These are phyloP conservation scores for Zymoseptoria ardabiliae DNA, from an alignment of 2,329 filamentous ascomycete genomes.

Conservation along the genomic window DNA sequence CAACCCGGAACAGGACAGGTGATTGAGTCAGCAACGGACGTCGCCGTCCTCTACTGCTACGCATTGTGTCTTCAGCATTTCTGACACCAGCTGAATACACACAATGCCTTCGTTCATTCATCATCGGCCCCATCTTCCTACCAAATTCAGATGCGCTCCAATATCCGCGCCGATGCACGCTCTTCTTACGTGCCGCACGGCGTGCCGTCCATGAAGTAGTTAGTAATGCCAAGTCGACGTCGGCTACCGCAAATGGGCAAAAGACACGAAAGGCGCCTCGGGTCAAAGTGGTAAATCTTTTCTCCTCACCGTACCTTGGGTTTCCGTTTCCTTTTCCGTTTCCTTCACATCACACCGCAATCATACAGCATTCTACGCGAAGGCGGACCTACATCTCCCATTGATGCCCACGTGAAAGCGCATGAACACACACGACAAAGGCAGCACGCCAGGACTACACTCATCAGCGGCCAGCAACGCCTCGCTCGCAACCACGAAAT, in stretches of 20 bases:
- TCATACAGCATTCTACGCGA: neutral
- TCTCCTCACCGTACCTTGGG: neutral
- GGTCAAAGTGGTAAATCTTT: neutral
- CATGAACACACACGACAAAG: slow-evolving; percentile 30
- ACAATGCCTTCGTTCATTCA: neutral
- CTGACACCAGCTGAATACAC: neutral
- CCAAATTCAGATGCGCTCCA: neutral
- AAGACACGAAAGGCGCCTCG: neutral
- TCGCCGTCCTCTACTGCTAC: neutral
- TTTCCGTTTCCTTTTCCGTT: neutral
- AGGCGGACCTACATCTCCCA: neutral
- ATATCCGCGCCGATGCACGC: neutral
- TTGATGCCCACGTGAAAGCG: slow-evolving; percentile 5
- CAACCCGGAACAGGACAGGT: too few relatives aligned
- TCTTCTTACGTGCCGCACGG: neutral
- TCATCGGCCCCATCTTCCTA: neutral
- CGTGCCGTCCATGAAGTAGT: neutral
- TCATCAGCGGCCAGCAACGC: slow-evolving; percentile 4
- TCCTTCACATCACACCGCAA: neutral
- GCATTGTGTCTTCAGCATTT: neutral
- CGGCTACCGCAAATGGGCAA: neutral
- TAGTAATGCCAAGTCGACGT: neutral
- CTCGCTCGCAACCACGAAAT: slow-evolving; percentile 17
- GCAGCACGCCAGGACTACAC: slow-evolving; percentile 40
- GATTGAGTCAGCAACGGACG: neutral